Base-by-base conservation (phyloP, 768 basidiomycete species). In the Mycena floridula region DNA sequence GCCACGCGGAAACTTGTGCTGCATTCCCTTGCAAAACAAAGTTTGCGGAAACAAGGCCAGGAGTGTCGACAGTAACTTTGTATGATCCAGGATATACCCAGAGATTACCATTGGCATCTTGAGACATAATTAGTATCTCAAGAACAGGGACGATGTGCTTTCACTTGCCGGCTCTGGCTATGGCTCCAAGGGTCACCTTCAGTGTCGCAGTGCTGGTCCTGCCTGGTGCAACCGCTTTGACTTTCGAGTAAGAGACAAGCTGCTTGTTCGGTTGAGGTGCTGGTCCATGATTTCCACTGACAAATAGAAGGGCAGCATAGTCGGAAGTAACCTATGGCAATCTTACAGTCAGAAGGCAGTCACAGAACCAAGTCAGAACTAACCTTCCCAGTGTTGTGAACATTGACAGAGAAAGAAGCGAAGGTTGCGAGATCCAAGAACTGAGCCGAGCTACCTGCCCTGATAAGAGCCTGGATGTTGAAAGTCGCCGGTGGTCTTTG, bases 291-390 rank as follows among this genome's bases (percentile, higher is more conserved):
- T 63, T 64, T 21, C 71, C 68, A 39, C 66, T 71, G 46, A 71
- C 55, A 59, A 79, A 81, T 12, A 78, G 60, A 42, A 79, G 65
- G 7, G 75, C 68, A 20, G 76, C 73, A 51, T 76, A 79, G 58
- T 81, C 78, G 9, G 77, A 80, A 0, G 69, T 58, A 11, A 64
- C 59, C 30, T 59, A 57, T n/a, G n/a, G n/a, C n/a, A n/a, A n/a
- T n/a, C n/a, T n/a, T n/a, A n/a, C n/a, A n/a, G n/a, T n/a, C n/a
- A n/a, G n/a, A n/a, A n/a, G n/a, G n/a, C n/a, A n/a, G n/a, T n/a
- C n/a, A n/a, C n/a, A n/a, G n/a, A n/a, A n/a, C n/a, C n/a, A n/a
- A 79, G 58, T 81, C 78, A 9, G 77, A 80, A 0, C 69, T 58
- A 11, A 64, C 59, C 32, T 35, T 13, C 15, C 78, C 77, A 0